These are phyloP conservation scores for Leucocoprinus leucothites DNA, from an alignment of 768 basidiomycete species.

Conservation along the genomic window DNA sequence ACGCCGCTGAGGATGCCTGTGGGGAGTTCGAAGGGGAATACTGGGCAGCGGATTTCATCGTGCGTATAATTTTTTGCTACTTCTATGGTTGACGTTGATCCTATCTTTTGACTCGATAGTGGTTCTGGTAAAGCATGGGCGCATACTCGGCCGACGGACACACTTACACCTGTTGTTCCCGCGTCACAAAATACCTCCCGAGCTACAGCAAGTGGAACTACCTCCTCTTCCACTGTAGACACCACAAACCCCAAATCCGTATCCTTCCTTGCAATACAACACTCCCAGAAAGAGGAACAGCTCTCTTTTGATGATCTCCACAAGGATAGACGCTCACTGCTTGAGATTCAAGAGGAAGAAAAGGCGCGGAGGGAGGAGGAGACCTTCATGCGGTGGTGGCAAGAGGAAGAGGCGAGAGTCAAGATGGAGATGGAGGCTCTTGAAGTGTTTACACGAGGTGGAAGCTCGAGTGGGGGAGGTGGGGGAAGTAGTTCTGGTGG, in stretches of 20 bases:
- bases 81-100: background rate
- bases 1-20: constrained; percentile 50
- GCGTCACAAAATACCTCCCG: background rate
- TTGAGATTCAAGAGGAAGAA: constrained; percentile 88
- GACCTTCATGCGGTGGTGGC: constrained; percentile 90
- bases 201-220: background rate
- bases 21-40: constrained; percentile 18
- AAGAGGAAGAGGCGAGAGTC: constrained; percentile 73
- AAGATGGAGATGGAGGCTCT: constrained; percentile 38
- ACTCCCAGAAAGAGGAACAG: constrained; percentile 62
- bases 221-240: background rate
- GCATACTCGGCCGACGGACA: constrained; percentile 43
- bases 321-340: constrained; percentile 55
- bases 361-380: constrained; percentile 59
- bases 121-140: constrained; percentile 65
- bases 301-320: constrained; percentile 17
- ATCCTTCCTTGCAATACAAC: constrained; percentile 85
- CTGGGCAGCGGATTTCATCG: constrained; percentile 43
- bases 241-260: constrained; percentile 25
- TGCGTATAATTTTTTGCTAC: constrained; percentile 28
- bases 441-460: constrained; percentile 14
- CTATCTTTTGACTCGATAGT: constrained; percentile 4
- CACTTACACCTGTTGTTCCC: constrained; percentile 20
- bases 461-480: constrained; percentile 7
- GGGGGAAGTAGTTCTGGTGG: constrained; percentile 2